phyloP scores from a whole-genome alignment of 2,329 filamentous ascomycete species.

The Immersiporthe knoxdaviesiana region DNA sequence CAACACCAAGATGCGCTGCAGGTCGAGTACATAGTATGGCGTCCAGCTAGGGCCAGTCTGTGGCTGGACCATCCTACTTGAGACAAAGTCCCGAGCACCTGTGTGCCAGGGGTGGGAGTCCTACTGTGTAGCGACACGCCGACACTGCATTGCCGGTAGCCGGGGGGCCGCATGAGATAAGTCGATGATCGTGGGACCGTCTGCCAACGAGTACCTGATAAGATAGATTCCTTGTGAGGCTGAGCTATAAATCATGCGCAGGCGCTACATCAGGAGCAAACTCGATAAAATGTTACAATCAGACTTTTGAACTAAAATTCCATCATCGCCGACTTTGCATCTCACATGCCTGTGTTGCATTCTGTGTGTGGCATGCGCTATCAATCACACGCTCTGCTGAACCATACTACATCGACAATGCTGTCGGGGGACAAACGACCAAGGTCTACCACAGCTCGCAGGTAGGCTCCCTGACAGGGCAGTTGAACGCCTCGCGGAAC shows the following conservation, averaged over 20 bases:
- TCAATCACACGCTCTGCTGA: not conserved
- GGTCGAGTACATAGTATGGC: not conserved
- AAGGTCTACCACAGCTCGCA: slow-evolving; percentile 67
- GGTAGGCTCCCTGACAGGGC: slow-evolving; percentile 64
- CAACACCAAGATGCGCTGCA: not conserved
- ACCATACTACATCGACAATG: not conserved
- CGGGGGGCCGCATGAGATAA: not conserved
- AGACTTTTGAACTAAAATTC: not conserved
- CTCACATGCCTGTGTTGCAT: not conserved
- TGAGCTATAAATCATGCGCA: not conserved
- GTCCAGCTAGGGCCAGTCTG: not conserved
- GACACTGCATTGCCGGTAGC: not conserved
- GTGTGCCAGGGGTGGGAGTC: not conserved
- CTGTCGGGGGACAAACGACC: not conserved
- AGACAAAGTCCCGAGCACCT: not conserved
- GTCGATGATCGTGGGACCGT: not conserved
- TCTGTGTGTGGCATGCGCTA: not conserved
- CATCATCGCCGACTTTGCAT: not conserved
- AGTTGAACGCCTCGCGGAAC: slow-evolving; percentile 70
- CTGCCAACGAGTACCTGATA: not conserved
- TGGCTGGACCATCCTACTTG: not conserved
- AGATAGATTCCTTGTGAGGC: not conserved
- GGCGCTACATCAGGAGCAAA: not conserved
- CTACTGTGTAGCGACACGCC: too few relatives aligned
- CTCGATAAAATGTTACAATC: not conserved